Evolutionary conservation across 257 asterid genomes (phyloP), one percentile per base, ranked within the genome.

Genomic region (Solanum phureja): DNA sequence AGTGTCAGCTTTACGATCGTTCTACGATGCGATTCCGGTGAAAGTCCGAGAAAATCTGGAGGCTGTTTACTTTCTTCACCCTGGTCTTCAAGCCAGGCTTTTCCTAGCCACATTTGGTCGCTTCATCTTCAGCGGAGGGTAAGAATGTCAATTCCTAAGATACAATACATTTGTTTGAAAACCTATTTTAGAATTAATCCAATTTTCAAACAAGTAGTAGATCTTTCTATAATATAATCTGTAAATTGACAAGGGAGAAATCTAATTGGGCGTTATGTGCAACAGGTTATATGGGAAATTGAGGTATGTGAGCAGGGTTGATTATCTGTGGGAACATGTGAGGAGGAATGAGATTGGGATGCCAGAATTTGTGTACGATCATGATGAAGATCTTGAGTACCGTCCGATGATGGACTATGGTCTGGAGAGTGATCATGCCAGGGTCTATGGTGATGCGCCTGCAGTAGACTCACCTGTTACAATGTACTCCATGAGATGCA

Each of bases 41-140:
- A 72, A 87, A 3, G 87, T 94, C 10, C 89, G 88, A 7, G 93
- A 92, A 12, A 93, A 94, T 89, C 83, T 96, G 83, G 93, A 92
- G 34, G 88, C 95, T 1, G 79, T 95, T 60, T 96, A 96, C 76
- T 96, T 94, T 75, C 93, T 95, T 9, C 99, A 96, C 72, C 98
- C 99, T 1, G 96, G 98, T 3, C 87, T 96, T 75, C 98, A 94
- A 62, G 91, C 98, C 11, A 94, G 99, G 86, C 96, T 96, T 79
- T 94, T 93, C 89, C 94, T 96, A 40, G 99, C 98, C 87, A 94
- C 98, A 56, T 89, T 95, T 21, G 98, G 98, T 84, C 98, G 98
- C 19, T 62, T 96, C 68, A 77, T 95, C 87, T 95, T 95, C 85
- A 88, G 88, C 87, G 93, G 92, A 88, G 93, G 94, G 97, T 95